Evolutionary conservation across 1,284 basidiomycete species (phyloP), one percentile per base, ranked within the genome.

Genomic region (Peniophora sp.): DNA sequence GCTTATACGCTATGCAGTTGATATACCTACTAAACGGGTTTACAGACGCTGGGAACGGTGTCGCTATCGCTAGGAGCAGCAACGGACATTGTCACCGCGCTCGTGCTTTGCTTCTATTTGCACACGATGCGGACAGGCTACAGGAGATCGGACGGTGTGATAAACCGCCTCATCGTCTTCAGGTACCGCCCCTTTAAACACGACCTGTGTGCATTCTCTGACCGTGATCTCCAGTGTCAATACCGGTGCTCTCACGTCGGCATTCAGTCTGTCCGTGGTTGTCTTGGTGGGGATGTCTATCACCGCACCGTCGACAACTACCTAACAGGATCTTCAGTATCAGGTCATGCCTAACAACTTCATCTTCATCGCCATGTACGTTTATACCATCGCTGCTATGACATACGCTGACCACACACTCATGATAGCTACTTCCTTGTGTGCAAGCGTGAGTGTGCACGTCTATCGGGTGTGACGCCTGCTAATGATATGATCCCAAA

Each of bases 51-150:
- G 20, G 44, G 44, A 6, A 45, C 19, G 19, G 23, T 45, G 9
- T 19, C 44, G 3, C 23, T 45, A 9, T 16, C 19, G 20, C 44
- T 45, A 6, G 23, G 44, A 8, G 44, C 44, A 22, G 44, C 44
- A 20, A 25, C 23, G 14, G 44, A 45, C 44, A 45, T 45, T 20
- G 44, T 45, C n/a, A 45, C 44, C 20, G 23, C 44, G 44, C 19
- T 25, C 44, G 44, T 22, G 44, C 19, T 45, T 16, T 22, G n/a
- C 8, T 45, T 22, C 44, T 45, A 23, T 20, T 20, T 45, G 14
- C 44, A 45, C 44, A 20, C 20, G 14, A 45, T 45, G 44, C 44
- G 44, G 20, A 45, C 44, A 20, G 44, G 44, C 44, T 45, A 20
- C 20, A 16, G 20, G 20, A 19, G 20, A 20, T 45, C n/a, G 12